Conservation (phyloP, 2,329 filamentous ascomycete genomes). For the Monosporascus sp. region DNA sequence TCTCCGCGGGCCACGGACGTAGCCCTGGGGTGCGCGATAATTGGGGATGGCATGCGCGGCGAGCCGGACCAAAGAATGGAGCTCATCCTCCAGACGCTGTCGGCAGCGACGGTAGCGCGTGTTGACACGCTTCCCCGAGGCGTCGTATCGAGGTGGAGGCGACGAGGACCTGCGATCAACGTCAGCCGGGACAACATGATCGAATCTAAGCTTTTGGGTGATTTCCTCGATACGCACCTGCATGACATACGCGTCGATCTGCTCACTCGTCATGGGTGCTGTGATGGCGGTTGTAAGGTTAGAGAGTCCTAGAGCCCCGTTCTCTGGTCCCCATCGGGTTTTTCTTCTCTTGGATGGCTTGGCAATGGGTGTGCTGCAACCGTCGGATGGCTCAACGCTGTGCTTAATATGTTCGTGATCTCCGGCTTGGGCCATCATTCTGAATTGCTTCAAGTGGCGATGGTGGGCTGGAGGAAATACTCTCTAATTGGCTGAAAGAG, state of each 20-base stretch:
- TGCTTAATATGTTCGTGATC: background rate
- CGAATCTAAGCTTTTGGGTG: constrained; percentile 72
- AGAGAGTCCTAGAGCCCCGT: background rate
- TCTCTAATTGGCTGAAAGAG: too few species aligned
- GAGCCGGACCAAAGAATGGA: constrained; percentile 71
- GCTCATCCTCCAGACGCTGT: constrained; percentile 72
- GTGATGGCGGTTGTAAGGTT: constrained; percentile 3
- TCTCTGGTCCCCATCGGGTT: constrained; percentile 1
- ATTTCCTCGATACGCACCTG: constrained; percentile 77
- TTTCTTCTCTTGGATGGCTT: background rate
- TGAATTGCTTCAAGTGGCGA: too few species aligned
- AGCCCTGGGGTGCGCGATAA: constrained; percentile 73
- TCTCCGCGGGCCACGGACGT: constrained; percentile 58
- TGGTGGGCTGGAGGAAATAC: too few species aligned
- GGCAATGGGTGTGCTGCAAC: background rate
- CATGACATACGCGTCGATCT: constrained; percentile 70
- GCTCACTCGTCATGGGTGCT: constrained; percentile 64
- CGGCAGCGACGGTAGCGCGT: constrained; percentile 73
- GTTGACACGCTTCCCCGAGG: constrained; percentile 75
- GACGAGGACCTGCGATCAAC: constrained; percentile 71
- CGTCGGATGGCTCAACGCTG: background rate
- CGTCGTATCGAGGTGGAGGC: constrained; percentile 72
- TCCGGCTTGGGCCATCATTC: too few species aligned
- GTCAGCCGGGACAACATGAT: constrained; percentile 70
- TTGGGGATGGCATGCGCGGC: constrained; percentile 74